These are phyloP conservation scores for Zasmidium cellare DNA, from an alignment of 2,329 filamentous ascomycete genomes.

Conservation along the genomic window DNA sequence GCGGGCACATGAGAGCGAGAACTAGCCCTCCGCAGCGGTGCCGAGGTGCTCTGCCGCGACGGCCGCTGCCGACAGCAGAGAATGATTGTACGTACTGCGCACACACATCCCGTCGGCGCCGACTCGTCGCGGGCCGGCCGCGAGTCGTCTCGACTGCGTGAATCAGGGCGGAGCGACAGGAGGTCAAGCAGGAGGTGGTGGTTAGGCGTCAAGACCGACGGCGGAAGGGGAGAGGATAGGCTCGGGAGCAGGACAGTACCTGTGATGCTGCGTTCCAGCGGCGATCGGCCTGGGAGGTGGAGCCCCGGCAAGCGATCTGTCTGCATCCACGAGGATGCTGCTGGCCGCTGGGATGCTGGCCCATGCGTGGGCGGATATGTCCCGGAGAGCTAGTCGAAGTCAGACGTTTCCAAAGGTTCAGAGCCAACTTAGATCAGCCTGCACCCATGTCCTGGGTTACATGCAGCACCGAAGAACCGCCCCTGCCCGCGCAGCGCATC, in stretches of 20 bases:
- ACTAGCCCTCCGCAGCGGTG: not conserved
- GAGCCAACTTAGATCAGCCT: not conserved
- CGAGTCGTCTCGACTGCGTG: not conserved
- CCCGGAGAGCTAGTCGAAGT: not conserved
- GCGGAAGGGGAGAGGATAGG: conserved; percentile 12
- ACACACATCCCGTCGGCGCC: not conserved
- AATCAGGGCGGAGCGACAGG: not conserved
- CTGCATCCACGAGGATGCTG: not conserved
- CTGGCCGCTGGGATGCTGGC: not conserved
- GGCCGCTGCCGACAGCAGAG: not conserved
- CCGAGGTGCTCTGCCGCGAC: conserved; percentile 5
- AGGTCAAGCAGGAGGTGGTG: not conserved
- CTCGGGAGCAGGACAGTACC: conserved; percentile 5
- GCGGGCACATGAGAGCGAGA: not conserved
- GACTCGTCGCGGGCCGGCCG: not conserved
- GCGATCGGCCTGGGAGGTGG: conserved; percentile 8
- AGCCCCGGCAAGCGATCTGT: not conserved
- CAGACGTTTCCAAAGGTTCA: not conserved
- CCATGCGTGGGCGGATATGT: not conserved
- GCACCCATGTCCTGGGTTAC: not conserved
- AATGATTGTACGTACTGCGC: not conserved
- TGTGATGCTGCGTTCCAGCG: conserved; percentile 3
- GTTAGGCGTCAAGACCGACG: conserved; percentile 1
- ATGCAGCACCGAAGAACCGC: conserved; percentile 3
- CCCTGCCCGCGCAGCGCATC: not conserved